Evolutionary conservation across 2,329 filamentous ascomycete genomes (phyloP).

Genomic region (Nannizzia gypsea): DNA sequence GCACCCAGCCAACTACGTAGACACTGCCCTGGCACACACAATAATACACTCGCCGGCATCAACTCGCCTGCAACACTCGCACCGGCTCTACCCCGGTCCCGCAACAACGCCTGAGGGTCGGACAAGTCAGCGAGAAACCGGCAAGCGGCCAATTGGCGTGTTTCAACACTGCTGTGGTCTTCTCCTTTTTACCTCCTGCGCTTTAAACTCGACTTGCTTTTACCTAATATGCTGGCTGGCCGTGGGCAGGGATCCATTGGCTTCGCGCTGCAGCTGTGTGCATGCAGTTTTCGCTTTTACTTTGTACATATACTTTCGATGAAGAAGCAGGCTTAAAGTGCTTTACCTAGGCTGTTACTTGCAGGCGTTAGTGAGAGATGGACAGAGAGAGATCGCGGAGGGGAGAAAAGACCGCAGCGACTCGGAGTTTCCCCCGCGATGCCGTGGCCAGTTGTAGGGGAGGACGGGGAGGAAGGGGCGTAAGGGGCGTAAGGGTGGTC

Average conservation of each 20-base stretch:
- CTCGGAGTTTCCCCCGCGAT: background rate
- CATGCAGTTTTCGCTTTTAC: background rate
- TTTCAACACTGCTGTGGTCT: background rate
- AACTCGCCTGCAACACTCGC: background rate
- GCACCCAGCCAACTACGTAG: too few relatives aligned
- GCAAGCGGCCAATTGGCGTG: constrained; percentile 1
- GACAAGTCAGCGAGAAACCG: background rate
- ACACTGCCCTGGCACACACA: too few relatives aligned
- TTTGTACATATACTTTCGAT: background rate
- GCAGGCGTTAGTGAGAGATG: too few relatives aligned
- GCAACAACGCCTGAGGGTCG: constrained; percentile 4
- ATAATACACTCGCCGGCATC: too few relatives aligned
- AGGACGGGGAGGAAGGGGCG: too few relatives aligned
- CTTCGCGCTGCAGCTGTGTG: background rate
- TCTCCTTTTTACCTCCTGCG: background rate
- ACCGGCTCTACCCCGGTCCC: constrained; percentile 4
- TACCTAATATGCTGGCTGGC: background rate
- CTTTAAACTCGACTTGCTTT: constrained; percentile 3
- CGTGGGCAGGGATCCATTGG: background rate
- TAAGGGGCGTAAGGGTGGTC: too few relatives aligned
- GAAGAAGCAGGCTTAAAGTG: background rate
- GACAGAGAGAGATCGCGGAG: background rate
- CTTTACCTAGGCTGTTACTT: too few relatives aligned
- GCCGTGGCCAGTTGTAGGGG: too few relatives aligned
- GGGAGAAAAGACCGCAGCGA: background rate